Conservation (phyloP, 164 flowering plant species). For the Berberis thunbergii region DNA sequence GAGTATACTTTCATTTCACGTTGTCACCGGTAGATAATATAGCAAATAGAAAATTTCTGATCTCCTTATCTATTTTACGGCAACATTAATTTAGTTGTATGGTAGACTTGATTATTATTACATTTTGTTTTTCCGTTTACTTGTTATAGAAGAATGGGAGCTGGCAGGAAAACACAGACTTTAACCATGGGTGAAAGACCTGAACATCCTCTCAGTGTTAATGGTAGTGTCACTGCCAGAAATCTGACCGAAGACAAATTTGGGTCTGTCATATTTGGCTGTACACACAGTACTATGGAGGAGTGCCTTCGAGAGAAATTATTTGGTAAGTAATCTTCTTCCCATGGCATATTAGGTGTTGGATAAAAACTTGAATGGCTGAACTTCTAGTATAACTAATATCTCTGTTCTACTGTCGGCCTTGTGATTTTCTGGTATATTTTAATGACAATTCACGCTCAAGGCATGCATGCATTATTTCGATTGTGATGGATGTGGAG, state of each 20-base stretch:
- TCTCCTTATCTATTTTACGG: too few relatives aligned
- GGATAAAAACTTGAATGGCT: neutral
- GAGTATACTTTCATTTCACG: too few relatives aligned
- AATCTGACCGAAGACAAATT: conserved; percentile 41
- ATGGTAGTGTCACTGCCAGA: conserved; percentile 27
- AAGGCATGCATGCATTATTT: neutral
- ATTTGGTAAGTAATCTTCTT: conserved; percentile 44
- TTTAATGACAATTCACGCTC: neutral
- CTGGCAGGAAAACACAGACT: neutral
- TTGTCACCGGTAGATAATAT: too few relatives aligned
- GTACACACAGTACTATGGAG: conserved; percentile 35
- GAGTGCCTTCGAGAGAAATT: conserved; percentile 58
- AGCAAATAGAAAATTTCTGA: too few relatives aligned
- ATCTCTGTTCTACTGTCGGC: neutral
- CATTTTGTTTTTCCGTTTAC: too few relatives aligned
- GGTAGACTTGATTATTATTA: too few relatives aligned
- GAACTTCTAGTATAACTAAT: neutral
- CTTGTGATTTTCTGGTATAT: neutral
- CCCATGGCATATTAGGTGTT: neutral
- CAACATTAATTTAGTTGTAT: too few relatives aligned
- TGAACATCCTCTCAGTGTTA: conserved; percentile 5
- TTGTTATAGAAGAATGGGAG: too few relatives aligned
- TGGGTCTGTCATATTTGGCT: conserved; percentile 72
- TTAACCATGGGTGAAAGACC: conserved; percentile 7
- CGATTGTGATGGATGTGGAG: neutral